Percentiles rank a stretch among this genome's conserved stretches.
phyloP scores from a whole-genome alignment of 2,329 filamentous ascomycete species.

The Tympanopsis confertula region DNA sequence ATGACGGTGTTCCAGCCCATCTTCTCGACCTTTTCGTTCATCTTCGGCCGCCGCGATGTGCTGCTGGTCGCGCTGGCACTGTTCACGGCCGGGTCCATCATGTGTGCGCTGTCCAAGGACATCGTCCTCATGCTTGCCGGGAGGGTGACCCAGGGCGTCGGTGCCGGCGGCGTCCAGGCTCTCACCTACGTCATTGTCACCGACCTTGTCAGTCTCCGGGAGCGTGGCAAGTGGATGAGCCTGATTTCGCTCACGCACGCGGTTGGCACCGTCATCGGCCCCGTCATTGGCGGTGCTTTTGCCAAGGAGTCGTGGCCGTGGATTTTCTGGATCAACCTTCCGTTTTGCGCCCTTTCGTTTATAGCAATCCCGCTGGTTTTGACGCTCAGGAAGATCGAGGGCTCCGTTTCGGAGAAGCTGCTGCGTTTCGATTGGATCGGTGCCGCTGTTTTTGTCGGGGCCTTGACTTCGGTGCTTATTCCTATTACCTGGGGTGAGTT shows the following conservation, averaged over 20 bases:
- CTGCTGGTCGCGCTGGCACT: conserved; percentile 23
- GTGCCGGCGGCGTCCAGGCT: conserved; percentile 35
- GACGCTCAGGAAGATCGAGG: background rate
- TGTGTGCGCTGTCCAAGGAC: conserved; percentile 24
- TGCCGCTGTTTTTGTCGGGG: background rate
- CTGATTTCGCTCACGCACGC: conserved; percentile 34
- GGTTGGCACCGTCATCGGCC: conserved; percentile 40
- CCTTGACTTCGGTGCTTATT: background rate
- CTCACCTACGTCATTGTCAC: conserved; percentile 32
- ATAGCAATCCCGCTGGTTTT: conserved; percentile 21
- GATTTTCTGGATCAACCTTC: conserved; percentile 53
- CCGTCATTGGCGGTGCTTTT: conserved; percentile 39
- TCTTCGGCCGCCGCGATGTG: conserved; percentile 30
- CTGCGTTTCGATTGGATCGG: background rate
- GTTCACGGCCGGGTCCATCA: conserved; percentile 29
- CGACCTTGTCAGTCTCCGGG: conserved; percentile 29
- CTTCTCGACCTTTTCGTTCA: conserved; percentile 30
- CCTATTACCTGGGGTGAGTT: conserved; percentile 1
- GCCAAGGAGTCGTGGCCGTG: conserved; percentile 42
- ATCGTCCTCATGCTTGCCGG: conserved; percentile 32
- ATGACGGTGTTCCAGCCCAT: conserved; percentile 34
- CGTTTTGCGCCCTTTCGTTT: conserved; percentile 32
- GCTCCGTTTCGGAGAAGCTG: background rate
- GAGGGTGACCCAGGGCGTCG: conserved; percentile 37
- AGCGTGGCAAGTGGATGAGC: conserved; percentile 26